Evolutionary conservation across 768 basidiomycete genomes (phyloP).

Genomic region (Candolleomyces aberdarensis): DNA sequence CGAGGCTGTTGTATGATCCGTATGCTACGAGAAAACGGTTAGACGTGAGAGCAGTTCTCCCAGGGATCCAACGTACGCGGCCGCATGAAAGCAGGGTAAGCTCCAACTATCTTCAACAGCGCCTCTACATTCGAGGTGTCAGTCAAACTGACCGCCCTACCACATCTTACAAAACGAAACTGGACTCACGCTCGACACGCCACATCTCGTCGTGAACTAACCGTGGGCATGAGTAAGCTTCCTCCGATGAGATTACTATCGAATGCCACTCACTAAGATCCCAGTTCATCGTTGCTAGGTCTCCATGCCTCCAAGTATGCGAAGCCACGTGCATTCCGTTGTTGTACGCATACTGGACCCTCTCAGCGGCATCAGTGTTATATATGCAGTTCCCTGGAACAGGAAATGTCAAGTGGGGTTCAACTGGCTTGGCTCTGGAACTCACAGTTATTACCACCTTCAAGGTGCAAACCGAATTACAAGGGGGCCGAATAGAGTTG

Average conservation of each 20-base stretch:
- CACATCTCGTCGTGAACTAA: conserved; percentile 45
- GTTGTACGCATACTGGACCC: conserved; percentile 34
- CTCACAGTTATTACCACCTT: conserved; percentile 39
- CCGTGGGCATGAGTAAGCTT: background rate
- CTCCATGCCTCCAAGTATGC: conserved; percentile 43
- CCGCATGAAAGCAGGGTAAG: conserved; percentile 45
- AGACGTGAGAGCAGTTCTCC: background rate
- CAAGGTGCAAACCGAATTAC: background rate
- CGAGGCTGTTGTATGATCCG: conserved; percentile 46
- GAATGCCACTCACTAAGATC: conserved; percentile 30
- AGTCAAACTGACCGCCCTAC: background rate
- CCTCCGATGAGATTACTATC: background rate
- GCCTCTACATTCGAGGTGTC: conserved; percentile 23
- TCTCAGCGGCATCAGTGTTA: conserved; percentile 25
- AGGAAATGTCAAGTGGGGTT: background rate
- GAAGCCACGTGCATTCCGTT: conserved; percentile 42
- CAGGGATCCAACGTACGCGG: conserved; percentile 29
- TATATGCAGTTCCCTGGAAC: conserved; percentile 37
- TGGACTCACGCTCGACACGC: conserved; percentile 38
- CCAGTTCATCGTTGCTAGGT: conserved; percentile 36
- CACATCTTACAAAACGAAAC: background rate
- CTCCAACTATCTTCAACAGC: conserved; percentile 39
- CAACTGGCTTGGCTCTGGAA: background rate
- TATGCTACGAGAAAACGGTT: conserved; percentile 25
- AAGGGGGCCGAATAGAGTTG: background rate